Evolutionary conservation across 495 filamentous ascomycete genomes (phyloP), one percentile per base, ranked within the genome.

Genomic region (Baudoinia panamericana): DNA sequence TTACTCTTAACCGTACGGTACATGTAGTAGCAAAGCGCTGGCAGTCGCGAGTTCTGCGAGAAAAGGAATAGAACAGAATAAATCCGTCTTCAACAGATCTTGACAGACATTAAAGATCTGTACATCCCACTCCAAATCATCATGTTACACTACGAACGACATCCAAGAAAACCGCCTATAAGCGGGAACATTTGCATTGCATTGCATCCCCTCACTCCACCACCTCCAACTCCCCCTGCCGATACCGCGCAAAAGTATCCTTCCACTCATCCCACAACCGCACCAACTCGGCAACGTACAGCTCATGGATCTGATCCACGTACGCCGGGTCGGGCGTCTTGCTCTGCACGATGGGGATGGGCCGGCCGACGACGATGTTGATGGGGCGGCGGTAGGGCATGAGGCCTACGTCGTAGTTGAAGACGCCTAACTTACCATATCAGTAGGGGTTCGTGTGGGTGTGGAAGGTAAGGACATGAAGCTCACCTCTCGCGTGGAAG

Each of bases 391-490:
- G 72, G 60, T 96, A 96, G 5, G 90, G 90, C 82, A 96, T 82
- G 38, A 96, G 55, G 0, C 90, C 90, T 1, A 94, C 82, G 57
- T 97, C 90, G 48, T 97, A 96, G 54, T 97, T 97, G 60, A 96
- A 95, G 7, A 96, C 78, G 1, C 90, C 90, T 12, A 85, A 58
- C 1, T 86, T 87, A 60, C 90, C 84, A 41, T 2, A 28, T 41
- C 19, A 23, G 27, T 33, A 10, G 27, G 8, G n/a, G 12, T 5
- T 19, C 4, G 35, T 12, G 11, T 13, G 4, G 7, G 22, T 16
- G 18, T 19, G 22, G n/a, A 12, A 32, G 9, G 26, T 30, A 13
- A 21, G 22, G 11, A 26, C 31, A 3, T 26, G 18, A 29, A 20
- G 17, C 46, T 6, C 36, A 51, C 46, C 48, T 28, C 50, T 37